Evolutionary conservation across 2,329 filamentous ascomycete species (phyloP).

Genomic region (Chaetomium sp.): DNA sequence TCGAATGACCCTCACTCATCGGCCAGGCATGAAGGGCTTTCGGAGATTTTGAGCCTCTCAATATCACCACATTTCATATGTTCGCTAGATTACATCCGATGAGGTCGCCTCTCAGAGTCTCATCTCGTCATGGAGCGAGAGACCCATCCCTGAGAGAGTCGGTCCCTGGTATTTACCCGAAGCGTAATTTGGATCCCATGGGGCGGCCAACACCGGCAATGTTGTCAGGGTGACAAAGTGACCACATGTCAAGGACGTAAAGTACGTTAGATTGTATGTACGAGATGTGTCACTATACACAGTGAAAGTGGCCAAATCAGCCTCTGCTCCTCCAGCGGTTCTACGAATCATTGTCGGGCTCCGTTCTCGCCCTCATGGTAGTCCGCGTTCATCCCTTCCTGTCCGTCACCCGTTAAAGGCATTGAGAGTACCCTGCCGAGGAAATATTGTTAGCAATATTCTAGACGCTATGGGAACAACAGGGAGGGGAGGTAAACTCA

Average conservation of each 20-base stretch:
- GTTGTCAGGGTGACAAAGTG: background rate
- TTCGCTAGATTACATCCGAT: background rate
- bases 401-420: background rate
- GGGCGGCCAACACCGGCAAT: background rate
- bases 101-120: background rate
- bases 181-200: background rate
- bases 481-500: background rate
- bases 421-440: constrained; percentile 1
- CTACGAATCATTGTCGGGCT: background rate
- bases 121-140: background rate
- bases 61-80: background rate
- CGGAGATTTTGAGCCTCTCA: background rate
- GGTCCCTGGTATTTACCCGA: background rate
- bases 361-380: background rate
- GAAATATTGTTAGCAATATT: background rate
- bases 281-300: background rate
- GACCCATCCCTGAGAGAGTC: background rate
- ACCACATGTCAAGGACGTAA: background rate
- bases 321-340: background rate
- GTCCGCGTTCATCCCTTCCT: background rate
- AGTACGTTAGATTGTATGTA: background rate
- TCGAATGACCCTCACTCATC: background rate
- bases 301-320: background rate
- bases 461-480: background rate
- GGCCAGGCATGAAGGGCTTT: background rate